Conservation (phyloP, 2,329 filamentous ascomycete genomes). For the Colletotrichum kahawae region DNA sequence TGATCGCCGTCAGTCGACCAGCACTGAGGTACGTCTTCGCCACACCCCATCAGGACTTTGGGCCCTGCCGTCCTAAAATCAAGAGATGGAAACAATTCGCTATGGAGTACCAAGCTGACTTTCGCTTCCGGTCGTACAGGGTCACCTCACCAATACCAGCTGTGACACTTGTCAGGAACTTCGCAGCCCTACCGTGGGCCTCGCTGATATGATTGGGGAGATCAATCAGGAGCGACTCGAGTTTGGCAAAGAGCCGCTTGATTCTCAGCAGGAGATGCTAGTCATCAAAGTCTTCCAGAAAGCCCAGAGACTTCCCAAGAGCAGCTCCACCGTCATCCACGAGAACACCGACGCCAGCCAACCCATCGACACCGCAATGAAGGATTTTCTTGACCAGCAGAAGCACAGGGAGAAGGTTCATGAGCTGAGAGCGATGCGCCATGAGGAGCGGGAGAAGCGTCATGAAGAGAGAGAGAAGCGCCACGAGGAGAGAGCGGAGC, state of each 20-base stretch:
- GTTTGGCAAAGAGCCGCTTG: not conserved
- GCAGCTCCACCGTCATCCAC: not conserved
- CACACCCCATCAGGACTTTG: not conserved
- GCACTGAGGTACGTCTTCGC: not conserved
- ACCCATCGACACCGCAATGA: not conserved
- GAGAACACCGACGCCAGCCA: not conserved
- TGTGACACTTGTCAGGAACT: not conserved
- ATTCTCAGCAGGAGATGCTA: not conserved
- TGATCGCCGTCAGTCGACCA: not conserved
- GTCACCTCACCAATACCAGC: not conserved
- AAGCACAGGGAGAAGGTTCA: not conserved
- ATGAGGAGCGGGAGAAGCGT: not conserved
- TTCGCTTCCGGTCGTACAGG: accelerated
- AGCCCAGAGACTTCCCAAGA: not conserved
- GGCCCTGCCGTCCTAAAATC: not conserved
- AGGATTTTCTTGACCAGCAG: not conserved
- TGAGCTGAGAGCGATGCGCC: not conserved
- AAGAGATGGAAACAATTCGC: not conserved
- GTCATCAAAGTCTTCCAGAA: not conserved
- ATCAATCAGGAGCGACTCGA: not conserved
- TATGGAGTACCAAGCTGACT: not conserved
- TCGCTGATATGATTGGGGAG: not conserved
- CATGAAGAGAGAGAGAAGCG: not conserved
- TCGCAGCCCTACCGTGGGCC: not conserved
- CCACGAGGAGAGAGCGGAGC: not conserved